Evolutionary conservation across 257 asterid genomes (phyloP), one percentile per base, ranked within the genome.

Genomic region (Ballota nigra): DNA sequence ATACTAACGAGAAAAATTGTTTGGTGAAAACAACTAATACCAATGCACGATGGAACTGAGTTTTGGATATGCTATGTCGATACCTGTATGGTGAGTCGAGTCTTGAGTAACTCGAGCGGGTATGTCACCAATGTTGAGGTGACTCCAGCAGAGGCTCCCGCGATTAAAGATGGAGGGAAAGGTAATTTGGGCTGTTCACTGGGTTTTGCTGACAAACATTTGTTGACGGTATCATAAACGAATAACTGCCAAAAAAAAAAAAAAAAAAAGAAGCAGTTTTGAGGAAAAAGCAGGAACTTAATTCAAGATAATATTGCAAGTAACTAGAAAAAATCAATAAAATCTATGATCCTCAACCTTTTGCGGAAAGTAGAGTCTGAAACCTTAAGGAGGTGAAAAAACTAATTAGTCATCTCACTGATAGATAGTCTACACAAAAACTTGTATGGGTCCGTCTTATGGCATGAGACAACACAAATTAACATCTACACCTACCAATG

Each of bases 121-220:
- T 94, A 94, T 20, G 97, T 94, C 72, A 88, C 77, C 79, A 94
- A 71, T 7, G 99, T 94, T 22, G 99, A 94, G 85, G 85, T 83
- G 77, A 94, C 95, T 68, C 99, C 99, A 40, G 97, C 99, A 75
- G 95, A 85, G 40, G 99, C 97, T 63, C 99, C 99, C 0, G 97
- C 99, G 53, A 94, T 63, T 60, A 91, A 66, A 13, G 99, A 92
- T 19, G 99, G 90, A 28, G 97, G 96, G 29, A 91, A 70, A 31
- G 84, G 90, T 41, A 94, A 33, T 85, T 88, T 94, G 73, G 88
- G 82, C 45, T 77, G 85, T 52, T 88, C 87, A 5, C 91, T 95
- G 4, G 79, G 83, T 78, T 87, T 91, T 15, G 89, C 74, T 4
- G 99, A 86, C 86, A 94, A 72, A 4, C 81, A 81, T 83, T 91